phyloP scores from a whole-genome alignment of 1,139 yeast species.

The Saccharomycopsis hybrid region DNA sequence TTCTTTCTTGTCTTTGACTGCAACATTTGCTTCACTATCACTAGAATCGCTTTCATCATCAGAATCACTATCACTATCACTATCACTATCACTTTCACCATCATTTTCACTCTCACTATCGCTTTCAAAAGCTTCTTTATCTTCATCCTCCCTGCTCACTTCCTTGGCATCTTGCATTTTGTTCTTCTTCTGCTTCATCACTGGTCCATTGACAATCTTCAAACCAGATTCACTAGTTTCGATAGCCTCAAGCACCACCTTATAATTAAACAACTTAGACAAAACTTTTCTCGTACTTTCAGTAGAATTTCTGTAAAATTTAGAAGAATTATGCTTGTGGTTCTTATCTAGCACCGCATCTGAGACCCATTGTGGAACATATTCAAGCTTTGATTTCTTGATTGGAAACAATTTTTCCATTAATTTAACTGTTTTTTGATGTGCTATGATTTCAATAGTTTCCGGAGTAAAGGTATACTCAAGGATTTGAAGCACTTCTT shows the following conservation, averaged over 20 bases:
- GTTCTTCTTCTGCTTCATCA: conserved; percentile 37
- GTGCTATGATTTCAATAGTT: conserved; percentile 25
- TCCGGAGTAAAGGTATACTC: conserved; percentile 22
- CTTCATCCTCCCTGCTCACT: conserved; percentile 21
- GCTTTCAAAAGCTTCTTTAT: too few relatives aligned
- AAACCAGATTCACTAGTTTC: conserved; percentile 52
- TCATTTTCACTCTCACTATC: conserved; percentile 26
- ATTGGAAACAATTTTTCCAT: conserved; percentile 20
- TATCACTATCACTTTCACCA: conserved; percentile 24
- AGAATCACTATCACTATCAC: conserved; percentile 24
- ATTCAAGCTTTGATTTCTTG: conserved; percentile 24
- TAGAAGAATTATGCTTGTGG: conserved; percentile 37
- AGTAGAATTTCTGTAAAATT: conserved; percentile 44
- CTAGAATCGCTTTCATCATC: conserved; percentile 24
- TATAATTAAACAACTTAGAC: conserved; percentile 55
- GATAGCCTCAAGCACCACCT: conserved; percentile 41
- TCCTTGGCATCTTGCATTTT: conserved; percentile 12
- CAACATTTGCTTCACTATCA: too few relatives aligned
- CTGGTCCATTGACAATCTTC: conserved; percentile 53
- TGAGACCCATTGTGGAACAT: conserved; percentile 30
- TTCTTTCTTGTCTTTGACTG: too few relatives aligned
- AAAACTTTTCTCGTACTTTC: conserved; percentile 39
- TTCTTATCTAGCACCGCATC: conserved; percentile 27
- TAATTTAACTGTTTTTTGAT: conserved; percentile 29
- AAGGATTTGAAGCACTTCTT: conserved; percentile 22